Base-by-base conservation (phyloP, 805 yeast species). In the Saccharomyces paradoxus region DNA sequence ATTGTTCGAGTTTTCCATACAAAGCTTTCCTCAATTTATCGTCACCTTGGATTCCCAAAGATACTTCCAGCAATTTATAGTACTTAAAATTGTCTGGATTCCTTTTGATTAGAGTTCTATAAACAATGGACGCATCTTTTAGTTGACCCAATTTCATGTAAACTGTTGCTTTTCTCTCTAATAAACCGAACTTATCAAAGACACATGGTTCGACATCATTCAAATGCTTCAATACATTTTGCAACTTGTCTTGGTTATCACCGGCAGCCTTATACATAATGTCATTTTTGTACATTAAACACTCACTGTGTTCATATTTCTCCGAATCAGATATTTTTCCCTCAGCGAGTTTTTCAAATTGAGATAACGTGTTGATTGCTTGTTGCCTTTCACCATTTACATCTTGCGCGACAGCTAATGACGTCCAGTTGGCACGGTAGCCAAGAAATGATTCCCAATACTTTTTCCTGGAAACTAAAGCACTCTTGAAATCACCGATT, bases 401-500 rank as follows among this genome's bases (percentile, higher is more conserved):
- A 68, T 87, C 88, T 66, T 86, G 89, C 0, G 97, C 96, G 47
- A 89, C 77, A 1, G 96, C 96, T 51, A 87, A 77, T 0, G 86
- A 84, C 1, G 96, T 87, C 96, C 97, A 91, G 66, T 89, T 87
- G 57, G 92, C 90, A 59, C 97, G 80, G 67, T 82, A 87, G 0
- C 96, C 96, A 10, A 94, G 83, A 61, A 80, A 84, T 27, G 80
- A 78, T 62, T 86, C 87, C 69, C 94, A 77, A 63, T 82, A 83
- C 41, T 77, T 76, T 56, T 81, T 82, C 62, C 97, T 80, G 1
- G 92, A 79, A 10, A 73, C 79, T 4, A 81, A 77, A 57, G 86
- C 77, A 26, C 77, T 77, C 61, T 80, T 80, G 66, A 75, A 89
- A 64, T 89, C 91, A 57, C 97, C 82, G 58, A 78, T 75, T 63